Base-by-base conservation (phyloP, 2,329 filamentous ascomycete species). In the Cladosporium oxysporum region DNA sequence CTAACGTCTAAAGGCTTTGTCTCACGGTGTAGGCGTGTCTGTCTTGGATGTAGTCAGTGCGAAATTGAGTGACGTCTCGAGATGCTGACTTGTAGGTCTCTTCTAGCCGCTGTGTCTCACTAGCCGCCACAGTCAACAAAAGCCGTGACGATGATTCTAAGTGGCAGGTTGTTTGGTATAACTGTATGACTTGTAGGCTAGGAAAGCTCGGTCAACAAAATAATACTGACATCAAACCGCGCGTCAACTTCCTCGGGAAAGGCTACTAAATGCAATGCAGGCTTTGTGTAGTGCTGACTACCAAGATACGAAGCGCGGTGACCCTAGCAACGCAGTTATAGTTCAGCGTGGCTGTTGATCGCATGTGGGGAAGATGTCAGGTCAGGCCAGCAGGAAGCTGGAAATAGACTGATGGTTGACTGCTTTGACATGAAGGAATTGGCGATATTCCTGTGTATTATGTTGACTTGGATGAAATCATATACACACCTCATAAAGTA, bases 241-340 rank as follows among this genome's bases (percentile, higher is more conserved):
- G n/a, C 41, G 41, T 47, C 41, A 47, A 12, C 1, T 12, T 10
- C 3, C 41, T 47, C n/a, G 11, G 41, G 2, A 47, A 47, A 47
- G 41, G 8, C 28, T 33, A 55, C n/a, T n/a, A 55, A n/a, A 55
- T 55, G 52, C 52, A 55, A 55, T 26, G 52, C 52, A 55, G 52
- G 52, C 28, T 55, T 55, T 55, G 52, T 33, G 52, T 55, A 55
- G 52, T 55, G 52, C 52, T 55, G 52, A 55, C 52, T 55, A 55
- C 52, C 52, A 55, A 31, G 52, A 33, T 55, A 55, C 52, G 52
- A 55, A 12, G 50, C 50, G 29, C 33, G 28, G 52, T 55, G 52
- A 55, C 52, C 52, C 52, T 55, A 33, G 52, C 52, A 55, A 55
- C 52, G 52, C 31, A 33, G 31, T 31, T 29, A 31, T 53, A 29